Evolutionary conservation across 257 asterid species (phyloP).

Genomic region (Salvia rosmarinus): DNA sequence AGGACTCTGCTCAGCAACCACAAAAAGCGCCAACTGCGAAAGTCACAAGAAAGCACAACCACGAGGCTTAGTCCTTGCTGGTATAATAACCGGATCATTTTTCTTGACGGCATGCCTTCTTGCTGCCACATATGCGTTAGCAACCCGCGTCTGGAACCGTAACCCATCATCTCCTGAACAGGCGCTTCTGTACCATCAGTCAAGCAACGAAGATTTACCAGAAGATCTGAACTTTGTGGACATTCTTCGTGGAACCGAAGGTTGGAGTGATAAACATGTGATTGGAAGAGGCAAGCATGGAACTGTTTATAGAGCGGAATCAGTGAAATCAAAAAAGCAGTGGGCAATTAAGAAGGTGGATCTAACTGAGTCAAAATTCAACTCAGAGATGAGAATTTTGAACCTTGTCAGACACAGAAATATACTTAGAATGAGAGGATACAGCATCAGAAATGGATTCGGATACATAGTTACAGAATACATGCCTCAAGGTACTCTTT

Average conservation of each 20-base stretch:
- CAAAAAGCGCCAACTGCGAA: slow-evolving; percentile 29
- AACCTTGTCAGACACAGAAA: slow-evolving; percentile 53
- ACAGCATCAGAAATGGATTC: slow-evolving; percentile 46
- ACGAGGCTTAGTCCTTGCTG: slow-evolving; percentile 32
- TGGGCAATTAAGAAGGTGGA: slow-evolving; percentile 56
- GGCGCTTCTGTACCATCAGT: slow-evolving; percentile 25
- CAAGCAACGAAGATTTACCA: slow-evolving; percentile 50
- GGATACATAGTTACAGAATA: slow-evolving; percentile 51
- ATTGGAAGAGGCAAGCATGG: slow-evolving; percentile 66
- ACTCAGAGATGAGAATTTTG: slow-evolving; percentile 44
- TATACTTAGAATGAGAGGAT: slow-evolving; percentile 57
- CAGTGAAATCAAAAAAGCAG: slow-evolving; percentile 42
- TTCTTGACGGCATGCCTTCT: slow-evolving; percentile 37
- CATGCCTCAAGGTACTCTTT: slow-evolving; percentile 55
- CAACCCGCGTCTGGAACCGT: slow-evolving; percentile 24
- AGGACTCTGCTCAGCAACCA: slow-evolving; percentile 37
- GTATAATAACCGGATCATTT: slow-evolving; percentile 34
- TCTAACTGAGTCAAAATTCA: slow-evolving; percentile 40
- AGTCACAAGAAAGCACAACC: slow-evolving; percentile 38
- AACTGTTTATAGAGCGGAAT: slow-evolving; percentile 50
- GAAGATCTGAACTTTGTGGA: slow-evolving; percentile 46
- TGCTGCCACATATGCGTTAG: slow-evolving; percentile 31
- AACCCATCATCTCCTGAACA: slow-evolving; percentile 30
- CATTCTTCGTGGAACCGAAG: slow-evolving; percentile 55
- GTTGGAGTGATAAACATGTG: slow-evolving; percentile 51